phyloP scores from a whole-genome alignment of 2,329 filamentous ascomycete species.

The Pseudogymnoascus sp. region DNA sequence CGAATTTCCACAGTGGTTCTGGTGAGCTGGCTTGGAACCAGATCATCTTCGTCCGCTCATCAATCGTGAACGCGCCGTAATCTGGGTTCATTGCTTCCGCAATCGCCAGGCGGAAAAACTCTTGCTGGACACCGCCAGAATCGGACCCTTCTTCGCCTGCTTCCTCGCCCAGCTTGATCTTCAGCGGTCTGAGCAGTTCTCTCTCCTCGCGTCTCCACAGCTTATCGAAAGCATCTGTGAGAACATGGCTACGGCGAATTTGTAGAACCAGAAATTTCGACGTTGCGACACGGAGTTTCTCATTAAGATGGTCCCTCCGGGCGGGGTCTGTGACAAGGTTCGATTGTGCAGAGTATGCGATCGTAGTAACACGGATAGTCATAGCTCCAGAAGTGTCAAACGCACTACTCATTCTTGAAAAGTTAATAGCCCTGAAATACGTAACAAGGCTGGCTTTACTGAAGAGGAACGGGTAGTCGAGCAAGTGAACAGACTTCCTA shows the following conservation, averaged over 20 bases:
- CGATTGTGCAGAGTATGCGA: slow-evolving; percentile 38
- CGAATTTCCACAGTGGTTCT: slow-evolving; percentile 81
- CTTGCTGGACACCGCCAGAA: slow-evolving; percentile 90
- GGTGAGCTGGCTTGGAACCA: slow-evolving; percentile 82
- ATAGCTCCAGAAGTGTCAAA: slow-evolving; percentile 61
- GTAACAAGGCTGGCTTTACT: slow-evolving; percentile 61
- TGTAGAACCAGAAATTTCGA: slow-evolving; percentile 63
- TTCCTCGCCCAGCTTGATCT: slow-evolving; percentile 77
- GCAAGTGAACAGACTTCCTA: slow-evolving; percentile 59
- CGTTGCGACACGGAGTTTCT: slow-evolving; percentile 56
- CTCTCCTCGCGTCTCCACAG: slow-evolving; percentile 78
- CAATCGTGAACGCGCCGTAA: slow-evolving; percentile 72
- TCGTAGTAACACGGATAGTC: slow-evolving; percentile 46
- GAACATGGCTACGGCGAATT: slow-evolving; percentile 56
- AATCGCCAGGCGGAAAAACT: slow-evolving; percentile 84
- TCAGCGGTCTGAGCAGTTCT: slow-evolving; percentile 76
- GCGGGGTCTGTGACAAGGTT: slow-evolving; percentile 47
- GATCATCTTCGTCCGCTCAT: slow-evolving; percentile 65
- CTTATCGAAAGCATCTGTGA: slow-evolving; percentile 73
- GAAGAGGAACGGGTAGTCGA: slow-evolving; percentile 78
- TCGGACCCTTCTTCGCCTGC: slow-evolving; percentile 83
- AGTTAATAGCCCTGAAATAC: slow-evolving; percentile 84
- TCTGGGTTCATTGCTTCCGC: slow-evolving; percentile 69
- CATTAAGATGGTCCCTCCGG: slow-evolving; percentile 52
- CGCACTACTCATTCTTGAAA: slow-evolving; percentile 72